Conservation (phyloP, 441 rosid genomes). For the Pelargonium citronellum region DNA sequence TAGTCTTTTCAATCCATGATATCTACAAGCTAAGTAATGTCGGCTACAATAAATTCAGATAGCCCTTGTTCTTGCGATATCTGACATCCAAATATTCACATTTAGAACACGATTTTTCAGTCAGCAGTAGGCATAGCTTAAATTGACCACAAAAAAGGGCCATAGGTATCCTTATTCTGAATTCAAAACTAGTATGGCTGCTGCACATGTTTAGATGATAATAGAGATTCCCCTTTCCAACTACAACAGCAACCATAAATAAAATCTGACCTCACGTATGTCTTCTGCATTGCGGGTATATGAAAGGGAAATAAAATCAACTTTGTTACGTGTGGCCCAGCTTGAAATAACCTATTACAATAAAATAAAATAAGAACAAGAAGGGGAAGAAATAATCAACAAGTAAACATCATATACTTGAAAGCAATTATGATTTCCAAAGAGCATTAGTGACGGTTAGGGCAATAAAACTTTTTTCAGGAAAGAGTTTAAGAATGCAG, state of each 20-base stretch:
- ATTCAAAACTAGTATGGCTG: neutral
- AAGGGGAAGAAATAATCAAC: neutral
- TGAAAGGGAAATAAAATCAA: constrained; percentile 27
- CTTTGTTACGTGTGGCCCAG: constrained; percentile 25
- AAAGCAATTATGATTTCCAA: constrained; percentile 1
- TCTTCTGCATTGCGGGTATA: constrained; percentile 25
- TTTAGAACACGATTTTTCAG: neutral
- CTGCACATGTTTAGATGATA: neutral
- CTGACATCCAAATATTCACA: neutral
- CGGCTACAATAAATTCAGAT: neutral
- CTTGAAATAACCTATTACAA: constrained; percentile 19
- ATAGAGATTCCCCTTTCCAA: neutral
- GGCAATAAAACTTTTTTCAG: neutral
- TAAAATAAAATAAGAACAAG: neutral
- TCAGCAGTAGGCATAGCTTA: neutral
- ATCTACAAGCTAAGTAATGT: neutral
- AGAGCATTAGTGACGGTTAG: neutral
- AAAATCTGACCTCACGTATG: constrained; percentile 21
- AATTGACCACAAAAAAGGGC: neutral
- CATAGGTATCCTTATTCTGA: neutral
- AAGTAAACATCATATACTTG: neutral
- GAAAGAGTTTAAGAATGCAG: neutral
- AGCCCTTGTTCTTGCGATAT: neutral
- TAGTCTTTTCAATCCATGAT: neutral
- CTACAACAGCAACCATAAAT: neutral